These are phyloP conservation scores for Colletotrichum sp. DNA, from an alignment of 2,329 filamentous ascomycete species.

Conservation along the genomic window DNA sequence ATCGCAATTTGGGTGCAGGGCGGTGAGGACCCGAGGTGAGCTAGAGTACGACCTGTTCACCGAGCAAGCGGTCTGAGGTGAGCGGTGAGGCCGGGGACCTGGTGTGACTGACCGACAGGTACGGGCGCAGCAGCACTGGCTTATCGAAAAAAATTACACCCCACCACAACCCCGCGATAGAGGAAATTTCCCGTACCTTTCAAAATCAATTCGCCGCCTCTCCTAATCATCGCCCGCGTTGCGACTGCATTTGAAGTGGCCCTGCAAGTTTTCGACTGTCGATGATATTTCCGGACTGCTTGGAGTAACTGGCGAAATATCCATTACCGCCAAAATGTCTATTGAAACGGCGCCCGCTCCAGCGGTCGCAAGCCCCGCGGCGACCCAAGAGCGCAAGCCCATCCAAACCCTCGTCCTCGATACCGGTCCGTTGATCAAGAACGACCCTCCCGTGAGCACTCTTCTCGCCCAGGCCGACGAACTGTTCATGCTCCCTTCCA, in stretches of 20 bases:
- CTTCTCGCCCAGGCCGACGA: conserved; percentile 78
- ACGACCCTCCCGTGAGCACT: conserved; percentile 84
- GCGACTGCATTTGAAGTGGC: neutral
- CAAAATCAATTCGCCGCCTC: conserved; percentile 15
- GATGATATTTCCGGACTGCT: neutral
- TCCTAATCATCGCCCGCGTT: neutral
- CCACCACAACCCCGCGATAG: conserved; percentile 22
- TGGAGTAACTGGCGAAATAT: neutral
- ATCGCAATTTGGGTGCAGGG: neutral
- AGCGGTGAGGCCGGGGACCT: neutral
- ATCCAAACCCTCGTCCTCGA: conserved; percentile 88
- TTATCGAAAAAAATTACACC: conserved; percentile 13
- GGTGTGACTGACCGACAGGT: neutral
- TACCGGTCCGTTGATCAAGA: conserved; percentile 91
- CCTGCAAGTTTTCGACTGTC: neutral
- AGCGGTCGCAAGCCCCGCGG: conserved; percentile 9
- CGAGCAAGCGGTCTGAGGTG: neutral
- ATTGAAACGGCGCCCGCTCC: neutral
- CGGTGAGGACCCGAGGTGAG: neutral
- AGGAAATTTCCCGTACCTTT: conserved; percentile 18
- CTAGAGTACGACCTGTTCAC: neutral
- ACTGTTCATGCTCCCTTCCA: conserved; percentile 83
- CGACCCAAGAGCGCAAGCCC: conserved; percentile 54
- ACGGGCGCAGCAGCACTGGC: neutral
- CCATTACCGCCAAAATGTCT: neutral